Conservation (phyloP, 2,329 filamentous ascomycete species). For the Colletotrichum orchidophilum region DNA sequence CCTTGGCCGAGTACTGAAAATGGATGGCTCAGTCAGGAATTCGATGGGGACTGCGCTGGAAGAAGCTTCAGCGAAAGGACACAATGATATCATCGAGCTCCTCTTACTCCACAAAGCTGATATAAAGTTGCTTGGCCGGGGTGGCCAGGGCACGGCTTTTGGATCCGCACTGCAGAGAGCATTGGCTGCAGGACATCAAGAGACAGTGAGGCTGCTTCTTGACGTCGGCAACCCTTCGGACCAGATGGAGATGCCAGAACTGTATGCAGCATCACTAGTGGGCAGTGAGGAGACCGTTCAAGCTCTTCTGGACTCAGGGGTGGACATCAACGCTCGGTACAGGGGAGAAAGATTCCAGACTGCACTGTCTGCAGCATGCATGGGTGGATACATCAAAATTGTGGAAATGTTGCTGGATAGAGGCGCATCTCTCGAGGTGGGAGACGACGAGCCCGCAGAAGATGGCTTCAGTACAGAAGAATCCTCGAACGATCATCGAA, state of each 20-base stretch:
- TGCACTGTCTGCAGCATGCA: rapidly evolving
- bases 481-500: not conserved
- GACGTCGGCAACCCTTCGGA: not conserved
- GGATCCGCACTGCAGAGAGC: too few species aligned
- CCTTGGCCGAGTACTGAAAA: not conserved
- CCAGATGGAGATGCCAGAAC: not conserved
- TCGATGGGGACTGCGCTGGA: not conserved
- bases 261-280: rapidly evolving
- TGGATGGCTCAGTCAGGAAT: too few species aligned
- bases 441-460: too few species aligned
- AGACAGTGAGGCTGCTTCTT: not conserved
- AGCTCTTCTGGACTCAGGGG: not conserved
- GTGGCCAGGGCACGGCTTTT: too few species aligned
- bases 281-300: not conserved
- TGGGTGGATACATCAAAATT: rapidly evolving
- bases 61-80: not conserved
- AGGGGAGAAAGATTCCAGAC: not conserved
- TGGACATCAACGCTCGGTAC: not conserved
- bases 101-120: not conserved
- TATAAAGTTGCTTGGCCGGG: rapidly evolving
- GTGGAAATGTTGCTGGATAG: not conserved
- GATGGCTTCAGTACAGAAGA: not conserved
- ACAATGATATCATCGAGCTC: not conserved
- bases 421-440: not conserved
- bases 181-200: too few species aligned